Conservation (phyloP, 345 rosid species). For the Brassica carinata region DNA sequence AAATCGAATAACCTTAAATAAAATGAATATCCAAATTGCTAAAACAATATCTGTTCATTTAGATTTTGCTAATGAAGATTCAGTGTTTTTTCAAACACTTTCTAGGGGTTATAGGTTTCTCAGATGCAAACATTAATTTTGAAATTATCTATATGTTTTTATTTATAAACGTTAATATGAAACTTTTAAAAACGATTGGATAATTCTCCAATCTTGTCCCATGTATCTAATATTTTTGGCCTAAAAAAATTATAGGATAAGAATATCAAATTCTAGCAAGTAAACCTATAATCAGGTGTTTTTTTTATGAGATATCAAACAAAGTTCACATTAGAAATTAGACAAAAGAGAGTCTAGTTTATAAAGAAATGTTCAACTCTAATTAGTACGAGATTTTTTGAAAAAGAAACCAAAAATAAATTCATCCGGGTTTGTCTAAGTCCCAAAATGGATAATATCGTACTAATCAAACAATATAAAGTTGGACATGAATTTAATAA, state of each 20-base stretch:
- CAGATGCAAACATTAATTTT: neutral
- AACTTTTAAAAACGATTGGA: neutral
- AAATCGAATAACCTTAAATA: neutral
- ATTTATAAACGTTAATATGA: neutral
- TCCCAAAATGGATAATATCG: no score
- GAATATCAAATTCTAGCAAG: neutral
- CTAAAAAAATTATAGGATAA: neutral
- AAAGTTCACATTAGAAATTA: no score
- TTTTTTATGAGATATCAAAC: no score
- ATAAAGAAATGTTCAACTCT: no score
- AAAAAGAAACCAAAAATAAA: no score
- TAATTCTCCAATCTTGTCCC: neutral
- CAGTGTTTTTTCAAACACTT: neutral
- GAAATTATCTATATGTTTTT: neutral
- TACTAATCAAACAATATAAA: no score
- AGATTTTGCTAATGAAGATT: neutral
- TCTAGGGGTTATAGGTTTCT: neutral
- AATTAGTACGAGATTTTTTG: no score
- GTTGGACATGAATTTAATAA: no score
- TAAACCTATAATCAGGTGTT: neutral
- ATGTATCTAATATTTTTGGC: neutral
- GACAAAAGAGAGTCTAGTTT: no score
- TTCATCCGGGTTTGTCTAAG: no score
- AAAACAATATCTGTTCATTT: neutral
- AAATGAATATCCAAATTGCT: neutral